Evolutionary conservation across 306 rosid genomes (phyloP).

Genomic region (Citrullus mucosospermus): DNA sequence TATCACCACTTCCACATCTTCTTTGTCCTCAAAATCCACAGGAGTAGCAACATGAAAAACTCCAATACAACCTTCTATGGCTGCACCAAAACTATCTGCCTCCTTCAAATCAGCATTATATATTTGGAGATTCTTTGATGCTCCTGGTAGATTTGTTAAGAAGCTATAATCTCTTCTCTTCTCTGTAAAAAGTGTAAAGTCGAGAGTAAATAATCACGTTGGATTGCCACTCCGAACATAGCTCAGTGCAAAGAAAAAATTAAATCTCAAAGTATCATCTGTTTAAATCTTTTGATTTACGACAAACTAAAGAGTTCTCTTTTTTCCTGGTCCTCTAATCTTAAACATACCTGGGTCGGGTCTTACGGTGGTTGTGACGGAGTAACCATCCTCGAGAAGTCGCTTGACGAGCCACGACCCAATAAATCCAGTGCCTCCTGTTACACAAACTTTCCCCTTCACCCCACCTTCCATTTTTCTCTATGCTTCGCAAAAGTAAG

Average conservation of each 20-base stretch:
- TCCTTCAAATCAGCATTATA: slow-evolving; percentile 26
- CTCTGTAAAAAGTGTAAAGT: not conserved
- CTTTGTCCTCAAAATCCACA: not conserved
- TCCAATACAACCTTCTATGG: not conserved
- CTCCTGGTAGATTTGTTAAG: slow-evolving; percentile 37
- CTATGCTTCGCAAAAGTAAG: not conserved
- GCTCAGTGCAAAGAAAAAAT: too few relatives aligned
- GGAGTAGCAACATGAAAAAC: not conserved
- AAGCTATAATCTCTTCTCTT: not conserved
- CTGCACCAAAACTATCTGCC: not conserved
- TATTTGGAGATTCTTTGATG: slow-evolving; percentile 31
- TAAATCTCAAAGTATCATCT: too few relatives aligned
- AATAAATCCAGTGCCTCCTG: slow-evolving; percentile 47
- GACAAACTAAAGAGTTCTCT: too few relatives aligned
- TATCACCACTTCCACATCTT: slow-evolving; percentile 29
- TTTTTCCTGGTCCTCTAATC: not conserved
- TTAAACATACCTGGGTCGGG: slow-evolving; percentile 10
- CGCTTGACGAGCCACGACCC: slow-evolving; percentile 53
- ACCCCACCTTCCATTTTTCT: slow-evolving; percentile 11
- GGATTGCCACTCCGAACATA: not conserved
- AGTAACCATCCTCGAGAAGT: slow-evolving; percentile 44
- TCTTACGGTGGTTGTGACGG: slow-evolving; percentile 40
- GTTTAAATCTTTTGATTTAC: too few relatives aligned
- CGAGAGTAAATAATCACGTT: not conserved
- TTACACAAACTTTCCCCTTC: slow-evolving; percentile 18